Evolutionary conservation across 2,329 filamentous ascomycete genomes (phyloP).

Genomic region (Botrytis galanthina): DNA sequence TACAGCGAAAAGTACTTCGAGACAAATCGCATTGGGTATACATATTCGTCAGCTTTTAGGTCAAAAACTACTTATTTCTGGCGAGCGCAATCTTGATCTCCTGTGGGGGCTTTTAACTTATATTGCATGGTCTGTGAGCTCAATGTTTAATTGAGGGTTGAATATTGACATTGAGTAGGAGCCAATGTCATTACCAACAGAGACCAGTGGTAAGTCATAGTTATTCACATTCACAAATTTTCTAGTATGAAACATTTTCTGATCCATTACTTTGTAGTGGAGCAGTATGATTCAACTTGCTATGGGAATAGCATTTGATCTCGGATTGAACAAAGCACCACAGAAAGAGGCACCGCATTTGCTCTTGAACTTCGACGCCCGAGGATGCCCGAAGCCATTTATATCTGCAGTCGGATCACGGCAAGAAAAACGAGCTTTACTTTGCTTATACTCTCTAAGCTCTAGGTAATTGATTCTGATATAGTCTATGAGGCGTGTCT

Average conservation of each 20-base stretch:
- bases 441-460: conserved; percentile 48
- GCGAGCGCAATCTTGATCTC: conserved; percentile 52
- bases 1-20: conserved; percentile 44
- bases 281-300: conserved; percentile 24
- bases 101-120: conserved; percentile 48
- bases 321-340: conserved; percentile 24
- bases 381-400: conserved; percentile 16
- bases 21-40: conserved; percentile 44
- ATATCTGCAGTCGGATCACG: conserved; percentile 41
- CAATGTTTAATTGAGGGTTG: neutral
- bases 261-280: neutral
- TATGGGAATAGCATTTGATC: conserved; percentile 24
- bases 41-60: conserved; percentile 47
- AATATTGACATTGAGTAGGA: conserved; percentile 35
- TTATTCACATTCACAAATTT: too few relatives aligned
- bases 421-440: conserved; percentile 50
- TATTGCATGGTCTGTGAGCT: conserved; percentile 11
- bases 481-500: neutral
- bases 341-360: conserved; percentile 19
- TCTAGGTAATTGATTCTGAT: conserved; percentile 39
- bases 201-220: neutral
- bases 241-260: neutral
- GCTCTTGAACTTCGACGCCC: conserved; percentile 11
- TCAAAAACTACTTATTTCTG: conserved; percentile 47
- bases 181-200: conserved; percentile 30